Evolutionary conservation across 2,329 filamentous ascomycete genomes (phyloP), one percentile per base, ranked within the genome.

Genomic region (Teratosphaeria destructans): DNA sequence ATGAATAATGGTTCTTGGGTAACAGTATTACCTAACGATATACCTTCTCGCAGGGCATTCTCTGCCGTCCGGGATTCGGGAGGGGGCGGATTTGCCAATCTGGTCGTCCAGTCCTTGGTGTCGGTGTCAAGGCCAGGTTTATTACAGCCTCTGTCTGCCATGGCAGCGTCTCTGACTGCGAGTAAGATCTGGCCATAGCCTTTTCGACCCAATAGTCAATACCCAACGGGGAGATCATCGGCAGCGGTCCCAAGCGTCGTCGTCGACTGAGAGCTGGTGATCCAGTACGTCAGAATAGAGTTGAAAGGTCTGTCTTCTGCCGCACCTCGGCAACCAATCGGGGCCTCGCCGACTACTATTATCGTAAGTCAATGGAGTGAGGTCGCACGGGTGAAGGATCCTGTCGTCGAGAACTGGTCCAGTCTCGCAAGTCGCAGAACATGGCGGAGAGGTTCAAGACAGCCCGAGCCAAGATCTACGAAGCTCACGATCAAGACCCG

Each of bases 401-500:
- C 29, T 32, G 29, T 1, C 29, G 29, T 5, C 29, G 29, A 32
- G 29, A 32, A 32, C 29, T 7, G 29, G 29, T 32, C 8, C 8
- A n/a, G n/a, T 49, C 1, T 10, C 11, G 43, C 43, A 23, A 7
- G 23, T n/a, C 16, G 19, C 43, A 49, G 8, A 26, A 49, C 1
- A 49, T 57, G 58, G 26, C 61, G 60, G 57, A 58, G 19, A 62
- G 67, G 27, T 75, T 72, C 66, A 62, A 68, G 5, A 66, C 68
- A 52, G 88, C 87, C 29, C 77, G 91, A 49, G 72, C 78, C 43
- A 79, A 85, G 65, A 92, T 95, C 69, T 89, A 94, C 75, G 80
- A 82, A 58, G 89, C 87, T 0, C 88, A 90, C 74, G 76, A 82
- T 59, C 74, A 81, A 64, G 88, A 91, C 71, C 87, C 88, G 3